Conservation (phyloP, 1,139 yeast genomes). For the Wickerhamiella pararugosa region DNA sequence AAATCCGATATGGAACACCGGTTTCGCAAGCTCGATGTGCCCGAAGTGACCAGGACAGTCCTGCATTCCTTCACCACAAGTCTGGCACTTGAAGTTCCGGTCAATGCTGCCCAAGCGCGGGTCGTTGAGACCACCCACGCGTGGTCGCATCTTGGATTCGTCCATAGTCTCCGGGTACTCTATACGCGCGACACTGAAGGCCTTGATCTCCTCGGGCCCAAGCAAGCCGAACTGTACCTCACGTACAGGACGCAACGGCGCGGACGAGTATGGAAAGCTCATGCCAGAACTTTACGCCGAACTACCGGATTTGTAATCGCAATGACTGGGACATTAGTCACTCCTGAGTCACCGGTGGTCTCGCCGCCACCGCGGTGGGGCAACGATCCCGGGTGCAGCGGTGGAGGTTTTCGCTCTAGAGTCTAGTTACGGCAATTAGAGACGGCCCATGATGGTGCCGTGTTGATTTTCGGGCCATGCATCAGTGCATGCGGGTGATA, state of each 20-base stretch:
- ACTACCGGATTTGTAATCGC: too few species aligned
- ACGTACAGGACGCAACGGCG: conserved; percentile 89
- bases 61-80: conserved; percentile 98
- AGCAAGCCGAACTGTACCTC: conserved; percentile 97
- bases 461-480: too few species aligned
- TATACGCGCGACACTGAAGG: conserved; percentile 91
- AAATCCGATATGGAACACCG: conserved; percentile 92
- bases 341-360: background rate
- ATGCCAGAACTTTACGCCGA: background rate
- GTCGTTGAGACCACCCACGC: conserved; percentile 93
- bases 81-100: conserved; percentile 92
- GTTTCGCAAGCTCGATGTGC: conserved; percentile 94
- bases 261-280: conserved; percentile 82
- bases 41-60: conserved; percentile 99
- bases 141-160: conserved; percentile 84
- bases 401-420: too few species aligned
- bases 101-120: conserved; percentile 96
- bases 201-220: conserved; percentile 95
- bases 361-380: background rate
- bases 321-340: background rate
- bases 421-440: too few species aligned
- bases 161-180: conserved; percentile 99
- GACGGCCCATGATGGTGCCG: too few species aligned
- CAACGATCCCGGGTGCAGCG: background rate
- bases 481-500: too few species aligned